Percentiles rank a stretch among this genome's conserved stretches.
Conservation (phyloP, 2,329 filamentous ascomycete genomes). For the Dactylonectria macrodidyma region DNA sequence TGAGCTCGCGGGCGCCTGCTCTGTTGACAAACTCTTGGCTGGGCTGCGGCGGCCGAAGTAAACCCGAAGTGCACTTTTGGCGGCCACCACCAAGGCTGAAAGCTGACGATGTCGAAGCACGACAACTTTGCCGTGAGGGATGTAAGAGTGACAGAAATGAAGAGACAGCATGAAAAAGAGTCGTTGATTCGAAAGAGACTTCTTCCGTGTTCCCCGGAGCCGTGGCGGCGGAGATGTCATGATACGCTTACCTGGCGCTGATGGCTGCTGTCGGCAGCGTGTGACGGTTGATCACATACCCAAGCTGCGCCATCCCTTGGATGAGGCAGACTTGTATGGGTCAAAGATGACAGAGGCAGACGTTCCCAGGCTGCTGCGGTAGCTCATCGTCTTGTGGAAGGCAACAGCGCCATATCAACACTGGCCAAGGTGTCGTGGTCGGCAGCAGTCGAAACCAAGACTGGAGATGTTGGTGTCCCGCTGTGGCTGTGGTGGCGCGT, state of each 20-base stretch:
- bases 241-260: constrained; percentile 36
- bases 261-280: constrained; percentile 37
- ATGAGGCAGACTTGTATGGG: constrained; percentile 18
- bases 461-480: constrained; percentile 46
- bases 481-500: constrained; percentile 47
- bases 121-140: constrained; percentile 28
- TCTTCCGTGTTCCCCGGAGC: constrained; percentile 40
- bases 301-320: constrained; percentile 20
- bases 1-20: constrained; percentile 32
- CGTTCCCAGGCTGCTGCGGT: constrained; percentile 15
- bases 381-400: constrained; percentile 35
- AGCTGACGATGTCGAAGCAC: constrained; percentile 30
- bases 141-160: constrained; percentile 10
- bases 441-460: constrained; percentile 45
- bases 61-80: constrained; percentile 43
- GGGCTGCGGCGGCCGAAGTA: constrained; percentile 43
- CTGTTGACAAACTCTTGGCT: constrained; percentile 28
- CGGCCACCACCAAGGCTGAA: constrained; percentile 40
- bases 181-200: constrained; percentile 32
- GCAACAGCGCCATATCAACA: constrained; percentile 29
- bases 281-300: constrained; percentile 39
- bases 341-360: constrained; percentile 3
- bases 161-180: not conserved
- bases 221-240: constrained; percentile 36
- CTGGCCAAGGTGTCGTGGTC: constrained; percentile 43